Base-by-base conservation (phyloP, 495 filamentous ascomycete genomes). In the Umbilicaria muhlenbergii region DNA sequence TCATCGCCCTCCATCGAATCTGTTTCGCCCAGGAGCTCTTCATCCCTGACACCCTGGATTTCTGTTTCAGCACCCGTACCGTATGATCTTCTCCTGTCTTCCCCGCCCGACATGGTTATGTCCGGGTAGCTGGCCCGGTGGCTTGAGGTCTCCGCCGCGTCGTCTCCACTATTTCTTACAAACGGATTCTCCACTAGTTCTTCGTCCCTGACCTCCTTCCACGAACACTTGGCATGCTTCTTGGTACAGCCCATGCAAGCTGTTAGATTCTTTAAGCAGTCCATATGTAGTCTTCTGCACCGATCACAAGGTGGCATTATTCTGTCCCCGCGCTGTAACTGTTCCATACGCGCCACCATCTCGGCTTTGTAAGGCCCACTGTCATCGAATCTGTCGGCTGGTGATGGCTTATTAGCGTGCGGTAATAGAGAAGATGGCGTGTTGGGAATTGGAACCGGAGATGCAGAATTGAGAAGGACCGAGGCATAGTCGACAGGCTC, bases 191-290 rank as follows among this genome's bases (percentile, higher is more conserved):
- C 63, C 10, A 48, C 59, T 8, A 86, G 49, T 53, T 91, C 86
- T 0, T 77, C 74, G 38, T 85, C 76, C 33, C 73, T 78, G 38
- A 88, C 71, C 43, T 80, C 75, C 46, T 75, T 78, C 85, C 85
- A 93, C 17, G 71, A 75, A 57, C 86, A 93, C 47, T 82, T 86
- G 12, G 83, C 81, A 54, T 91, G 85, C 59, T 89, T 88, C 58
- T 81, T 83, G 2, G 86, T 91, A 59, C 86, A 93, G 32, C 82
- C 83, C 58, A 81, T 71, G 57, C 86, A 93, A 17, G 85, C 82
- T 0, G 83, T 89, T 32, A 86, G 63, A 45, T 92, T 83, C 60
- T 89, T 91, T 33, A 86, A 61, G 41, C 86, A 93, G 45, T 83
- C 75, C 67, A 84, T 83, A 47, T 81, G 76, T 13, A 89, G 65